Base-by-base conservation (phyloP, 257 asterid genomes). In the Solanum tarijense region DNA sequence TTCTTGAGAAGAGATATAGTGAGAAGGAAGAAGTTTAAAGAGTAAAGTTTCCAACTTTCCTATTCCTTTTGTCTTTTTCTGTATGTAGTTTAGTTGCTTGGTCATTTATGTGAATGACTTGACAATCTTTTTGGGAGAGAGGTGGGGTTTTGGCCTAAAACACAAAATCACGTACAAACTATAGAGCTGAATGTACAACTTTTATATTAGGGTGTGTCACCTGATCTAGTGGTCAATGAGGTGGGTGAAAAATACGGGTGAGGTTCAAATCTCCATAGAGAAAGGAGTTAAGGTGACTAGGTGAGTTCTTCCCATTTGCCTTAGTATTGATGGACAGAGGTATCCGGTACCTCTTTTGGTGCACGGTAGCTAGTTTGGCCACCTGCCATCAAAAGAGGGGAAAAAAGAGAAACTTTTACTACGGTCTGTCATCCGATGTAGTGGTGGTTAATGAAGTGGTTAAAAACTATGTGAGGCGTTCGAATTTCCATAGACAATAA, bases 21-120 rank as follows among this genome's bases (percentile, higher is more conserved):
- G 41, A 31, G 32, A 66, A 58, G 38, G 84, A 78, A 78, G 85
- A 79, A 43, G 66, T 79, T 79, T n/a, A 27, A 81, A 83, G 81
- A 81, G 88, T 60, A 39, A 58, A 82, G 88, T 25, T 79, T 27
- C 39, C 16, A 79, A 46, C 41, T 43, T 38, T 55, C n/a, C 48
- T 18, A n/a, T 79, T 69, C 36, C 38, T 18, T 39, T 81, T 86
- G 74, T 84, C 78, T 16, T 36, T 88, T 88, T 38, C 87, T 66
- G 69, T 32, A 83, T 69, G 74, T 58, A 32, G 32, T 83, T 88
- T 90, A 35, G 86, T 38, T 83, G 78, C 6, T 83, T 88, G 87
- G 88, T 35, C 43, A 52, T 74, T 76, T 25, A 29, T 88, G 86
- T 88, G 38, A 78, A 41, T 41, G 84, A 25, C 36, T 78, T 25